Base-by-base conservation (phyloP, 805 yeast species). In the Candida quercuum region DNA sequence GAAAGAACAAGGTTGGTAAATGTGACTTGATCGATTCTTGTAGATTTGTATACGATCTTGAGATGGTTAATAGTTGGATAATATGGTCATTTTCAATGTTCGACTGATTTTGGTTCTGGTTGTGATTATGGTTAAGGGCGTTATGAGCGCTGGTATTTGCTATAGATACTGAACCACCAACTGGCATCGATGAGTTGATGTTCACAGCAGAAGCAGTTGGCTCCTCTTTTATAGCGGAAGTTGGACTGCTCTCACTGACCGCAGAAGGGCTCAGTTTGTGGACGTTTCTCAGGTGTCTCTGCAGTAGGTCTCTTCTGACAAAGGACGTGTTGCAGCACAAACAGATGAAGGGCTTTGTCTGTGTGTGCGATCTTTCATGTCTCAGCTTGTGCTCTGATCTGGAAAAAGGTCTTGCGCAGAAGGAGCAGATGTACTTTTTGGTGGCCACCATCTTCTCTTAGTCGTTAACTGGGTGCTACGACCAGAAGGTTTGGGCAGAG, bases 301-400 rank as follows among this genome's bases (percentile, higher is more conserved):
- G 45, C 33, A 43, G 37, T 25, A 43, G 26, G 21, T 43, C 47
- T 26, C 47, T 35, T 43, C 47, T 41, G 4, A 43, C 47, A 38
- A 43, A 43, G 2, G 42, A 37, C 1, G 47, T 33, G 17, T 34
- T 35, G 24, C 47, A 43, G 7, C 30, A 21, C 2, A 44, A 26
- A 21, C 47, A 43, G 3, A 29, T 38, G 32, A 43, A 43, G 3
- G 47, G 47, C 22, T 43, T 43, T n/a, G 45, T 41, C 18, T 43
- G 41, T n/a, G 45, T 43, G 10, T 43, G 47, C 3, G 47, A 43
- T 15, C 47, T 26, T 19, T 43, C 47, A 19, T 43, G 47, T 38
- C 47, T 38, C 11, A 41, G 28, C 20, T 41, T 41, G 31, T 43
- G 47, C 32, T 43, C 47, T 1, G 45, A 43, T 23, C 47, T 28